Evolutionary conservation across 306 rosid species (phyloP).

Genomic region (Medicago truncatula): DNA sequence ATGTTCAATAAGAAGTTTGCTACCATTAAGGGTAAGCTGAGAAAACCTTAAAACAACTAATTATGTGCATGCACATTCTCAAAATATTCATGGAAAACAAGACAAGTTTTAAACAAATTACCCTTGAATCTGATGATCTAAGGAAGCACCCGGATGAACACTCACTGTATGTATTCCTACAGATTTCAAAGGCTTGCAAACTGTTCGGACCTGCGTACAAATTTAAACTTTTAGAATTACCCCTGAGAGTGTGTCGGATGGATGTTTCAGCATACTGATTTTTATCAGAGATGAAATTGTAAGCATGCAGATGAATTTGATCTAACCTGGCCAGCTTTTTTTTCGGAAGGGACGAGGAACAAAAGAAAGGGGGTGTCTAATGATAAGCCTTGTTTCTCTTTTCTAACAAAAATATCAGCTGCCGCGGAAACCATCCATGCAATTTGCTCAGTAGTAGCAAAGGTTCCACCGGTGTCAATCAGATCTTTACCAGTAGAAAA

Average conservation of each 20-base stretch:
- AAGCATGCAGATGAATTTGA: conserved; percentile 20
- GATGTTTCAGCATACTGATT: background rate
- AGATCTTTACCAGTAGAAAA: conserved; percentile 76
- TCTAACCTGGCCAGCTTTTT: conserved; percentile 74
- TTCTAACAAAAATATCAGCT: conserved; percentile 80
- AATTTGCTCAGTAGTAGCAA: conserved; percentile 73
- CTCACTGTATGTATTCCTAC: conserved; percentile 94
- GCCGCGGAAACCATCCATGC: conserved; percentile 87
- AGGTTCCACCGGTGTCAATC: conserved; percentile 70
- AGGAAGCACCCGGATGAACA: conserved; percentile 81
- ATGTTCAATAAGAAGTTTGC: conserved; percentile 41
- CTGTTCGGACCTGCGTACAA: conserved; percentile 64
- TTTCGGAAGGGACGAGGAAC: conserved; percentile 82
- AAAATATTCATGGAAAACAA: conserved; percentile 21
- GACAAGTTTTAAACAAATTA: conserved; percentile 42
- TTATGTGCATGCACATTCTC: conserved; percentile 11
- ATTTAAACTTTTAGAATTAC: conserved; percentile 19
- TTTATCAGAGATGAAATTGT: conserved; percentile 30
- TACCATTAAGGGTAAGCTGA: conserved; percentile 9
- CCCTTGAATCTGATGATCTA: conserved; percentile 98
- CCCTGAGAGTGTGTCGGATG: no score
- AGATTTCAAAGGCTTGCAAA: conserved; percentile 90
- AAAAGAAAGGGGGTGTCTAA: conserved; percentile 76
- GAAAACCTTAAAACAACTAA: conserved; percentile 12
- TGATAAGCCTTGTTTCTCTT: conserved; percentile 78